Evolutionary conservation across 163 green algal species (phyloP).

Genomic region (Picocystis sp.): DNA sequence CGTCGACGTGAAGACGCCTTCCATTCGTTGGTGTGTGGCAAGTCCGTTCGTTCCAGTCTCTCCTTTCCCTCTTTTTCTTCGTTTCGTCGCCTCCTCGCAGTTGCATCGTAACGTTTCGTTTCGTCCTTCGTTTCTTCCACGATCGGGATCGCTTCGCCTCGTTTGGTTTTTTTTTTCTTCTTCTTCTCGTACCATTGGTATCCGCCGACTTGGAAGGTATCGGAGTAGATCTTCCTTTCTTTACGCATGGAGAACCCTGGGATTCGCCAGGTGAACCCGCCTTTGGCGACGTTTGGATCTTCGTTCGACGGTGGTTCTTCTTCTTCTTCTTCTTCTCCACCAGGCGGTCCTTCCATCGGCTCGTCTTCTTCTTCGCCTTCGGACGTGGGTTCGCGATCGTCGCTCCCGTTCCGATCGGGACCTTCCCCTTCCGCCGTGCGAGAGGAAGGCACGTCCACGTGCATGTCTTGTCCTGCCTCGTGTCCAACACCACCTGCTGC

Average conservation of each 20-base stretch:
- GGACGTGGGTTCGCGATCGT: not conserved
- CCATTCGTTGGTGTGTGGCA: not conserved
- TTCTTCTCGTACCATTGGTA: constrained; percentile 22
- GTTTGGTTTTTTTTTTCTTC: not conserved
- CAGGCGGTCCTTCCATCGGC: not conserved
- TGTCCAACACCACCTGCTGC: not conserved
- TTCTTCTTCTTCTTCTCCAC: no score
- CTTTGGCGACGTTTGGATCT: no score
- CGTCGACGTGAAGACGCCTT: not conserved
- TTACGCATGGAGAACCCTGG: constrained; percentile 16
- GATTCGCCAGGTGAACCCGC: constrained; percentile 22
- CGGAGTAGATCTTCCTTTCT: constrained; percentile 25
- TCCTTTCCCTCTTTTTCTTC: no score
- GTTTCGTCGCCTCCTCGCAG: not conserved
- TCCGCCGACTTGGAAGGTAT: constrained; percentile 21
- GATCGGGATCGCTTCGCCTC: not conserved
- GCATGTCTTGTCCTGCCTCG: not conserved
- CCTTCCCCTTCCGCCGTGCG: not conserved
- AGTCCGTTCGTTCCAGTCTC: not conserved
- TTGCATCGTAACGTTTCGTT: not conserved
- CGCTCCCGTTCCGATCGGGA: not conserved
- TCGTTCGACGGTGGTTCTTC: no score
- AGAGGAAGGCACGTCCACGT: not conserved
- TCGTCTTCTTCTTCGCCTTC: constrained; percentile 2
- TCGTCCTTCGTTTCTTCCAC: not conserved